Percentiles rank a stretch among this genome's conserved stretches.
These are phyloP conservation scores for Nakazawaea molendinolei DNA, from an alignment of 805 yeast species.

Conservation along the genomic window DNA sequence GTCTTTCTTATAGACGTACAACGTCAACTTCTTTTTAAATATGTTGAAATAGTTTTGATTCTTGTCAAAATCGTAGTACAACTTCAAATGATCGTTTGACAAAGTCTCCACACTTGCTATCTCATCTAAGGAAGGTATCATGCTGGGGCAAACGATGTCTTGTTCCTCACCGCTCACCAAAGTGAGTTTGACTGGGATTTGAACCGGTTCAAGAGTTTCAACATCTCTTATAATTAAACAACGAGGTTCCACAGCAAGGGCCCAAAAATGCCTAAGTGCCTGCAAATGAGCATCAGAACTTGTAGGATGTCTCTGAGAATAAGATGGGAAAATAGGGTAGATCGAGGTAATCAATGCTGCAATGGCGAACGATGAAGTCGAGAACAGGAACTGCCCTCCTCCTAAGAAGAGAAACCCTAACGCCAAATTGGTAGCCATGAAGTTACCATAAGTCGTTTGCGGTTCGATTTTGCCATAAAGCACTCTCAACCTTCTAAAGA, in stretches of 20 bases:
- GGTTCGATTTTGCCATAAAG: slow-evolving; percentile 52
- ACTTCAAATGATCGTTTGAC: slow-evolving; percentile 46
- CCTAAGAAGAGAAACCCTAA: slow-evolving; percentile 86
- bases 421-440: slow-evolving; percentile 72
- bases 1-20: slow-evolving; percentile 44
- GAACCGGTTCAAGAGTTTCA: slow-evolving; percentile 48
- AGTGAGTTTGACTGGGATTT: slow-evolving; percentile 30
- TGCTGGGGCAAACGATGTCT: slow-evolving; percentile 50
- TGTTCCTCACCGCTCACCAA: slow-evolving; percentile 31
- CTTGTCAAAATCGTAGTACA: slow-evolving; percentile 35
- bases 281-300: slow-evolving; percentile 64
- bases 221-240: slow-evolving; percentile 76
- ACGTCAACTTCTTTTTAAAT: slow-evolving; percentile 36
- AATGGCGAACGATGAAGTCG: slow-evolving; percentile 49
- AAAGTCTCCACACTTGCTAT: slow-evolving; percentile 42
- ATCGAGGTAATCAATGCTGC: slow-evolving; percentile 68
- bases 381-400: slow-evolving; percentile 85
- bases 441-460: slow-evolving; percentile 53
- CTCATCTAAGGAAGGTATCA: slow-evolving; percentile 52
- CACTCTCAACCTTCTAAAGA: slow-evolving; percentile 64
- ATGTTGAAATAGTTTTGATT: slow-evolving; percentile 33
- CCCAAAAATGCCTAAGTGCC: slow-evolving; percentile 88
- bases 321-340: slow-evolving; percentile 65
- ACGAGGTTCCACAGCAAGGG: slow-evolving; percentile 71
- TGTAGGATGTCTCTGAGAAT: slow-evolving; percentile 18